Conservation (phyloP, 495 filamentous ascomycete species). For the Emericellopsis terricola region DNA sequence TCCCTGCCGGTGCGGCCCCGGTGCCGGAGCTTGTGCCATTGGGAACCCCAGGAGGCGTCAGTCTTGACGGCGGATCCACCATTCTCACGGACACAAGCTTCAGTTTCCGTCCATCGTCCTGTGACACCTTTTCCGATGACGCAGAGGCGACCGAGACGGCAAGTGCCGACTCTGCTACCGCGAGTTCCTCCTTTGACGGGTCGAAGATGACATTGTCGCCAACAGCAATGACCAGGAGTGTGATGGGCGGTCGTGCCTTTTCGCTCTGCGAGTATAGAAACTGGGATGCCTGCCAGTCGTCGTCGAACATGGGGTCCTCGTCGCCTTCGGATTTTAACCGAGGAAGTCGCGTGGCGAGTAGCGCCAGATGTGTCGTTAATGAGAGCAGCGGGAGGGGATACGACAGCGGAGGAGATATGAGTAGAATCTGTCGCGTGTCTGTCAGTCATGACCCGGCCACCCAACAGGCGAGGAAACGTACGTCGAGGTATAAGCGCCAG, state of each 20-base stretch:
- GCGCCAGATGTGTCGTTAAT: conserved; percentile 87
- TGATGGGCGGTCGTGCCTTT: conserved; percentile 51
- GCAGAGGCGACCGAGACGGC: conserved; percentile 59
- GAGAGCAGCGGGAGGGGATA: conserved; percentile 87
- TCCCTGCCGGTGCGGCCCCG: conserved; percentile 18
- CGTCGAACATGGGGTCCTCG: conserved; percentile 95
- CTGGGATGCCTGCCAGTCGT: conserved; percentile 79
- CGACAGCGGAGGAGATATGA: conserved; percentile 78
- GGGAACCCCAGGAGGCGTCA: conserved; percentile 45
- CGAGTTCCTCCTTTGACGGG: conserved; percentile 73
- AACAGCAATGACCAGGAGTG: conserved; percentile 73
- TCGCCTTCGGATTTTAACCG: conserved; percentile 65
- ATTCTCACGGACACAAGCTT: conserved; percentile 46
- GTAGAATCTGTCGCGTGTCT: conserved; percentile 46
- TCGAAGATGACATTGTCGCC: conserved; percentile 87
- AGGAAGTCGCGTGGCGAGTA: conserved; percentile 72
- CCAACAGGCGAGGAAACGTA: conserved; percentile 24
- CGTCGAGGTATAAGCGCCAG: conserved; percentile 93
- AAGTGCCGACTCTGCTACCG: conserved; percentile 74
- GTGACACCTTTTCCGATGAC: conserved; percentile 15
- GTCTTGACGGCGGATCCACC: conserved; percentile 40
- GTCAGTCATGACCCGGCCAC: conserved; percentile 4
- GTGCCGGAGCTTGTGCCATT: conserved; percentile 41
- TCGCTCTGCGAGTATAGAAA: conserved; percentile 49
- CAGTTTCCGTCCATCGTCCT: conserved; percentile 16